Base-by-base conservation (phyloP, 139 green algal genomes). In the Pycnococcus provasolii region DNA sequence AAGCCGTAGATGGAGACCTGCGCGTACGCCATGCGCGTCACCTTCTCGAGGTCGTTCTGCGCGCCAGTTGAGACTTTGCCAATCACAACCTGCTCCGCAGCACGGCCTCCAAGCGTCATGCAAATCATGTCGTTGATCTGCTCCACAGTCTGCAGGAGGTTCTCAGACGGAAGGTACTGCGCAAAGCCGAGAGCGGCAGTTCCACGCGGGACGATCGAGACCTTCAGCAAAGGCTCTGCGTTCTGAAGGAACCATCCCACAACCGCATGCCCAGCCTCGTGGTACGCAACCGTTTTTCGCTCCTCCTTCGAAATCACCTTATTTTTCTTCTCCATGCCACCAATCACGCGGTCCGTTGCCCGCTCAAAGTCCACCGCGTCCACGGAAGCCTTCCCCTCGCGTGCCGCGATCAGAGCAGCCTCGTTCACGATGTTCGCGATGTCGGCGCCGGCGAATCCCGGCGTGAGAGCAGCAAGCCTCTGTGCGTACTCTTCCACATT, bases 381-480 rank as follows among this genome's bases (percentile, higher is more conserved):
- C 3, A 95, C 82, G 0, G 73, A 58, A 0, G 72, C 50, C n/a
- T 67, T 60, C 6, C 79, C 67, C 26, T 64, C 59, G 4, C 93
- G 76, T 9, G 93, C 93, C 13, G 93, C 93, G 3, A 96, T 87
- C 51, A 98, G 87, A 26, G 94, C 94, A 1, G 90, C 93, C 77
- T 99, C 93, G 71, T 98, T 99, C 74, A 80, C 87, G 45, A 99
- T 86, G 78, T 99, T 99, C 62, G 94, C 94, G 57, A 99, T 96
- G 85, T 99, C 94, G 15, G 94, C 94, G n/a, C 94, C 94, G 8
- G 79, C 79, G 62, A 86, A 85, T 59, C 94, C 94, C 9, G 94
- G 94, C 1, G 93, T 96, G 39, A 99, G 82, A 6, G 94, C 94
- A 1, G 91, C 94, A 65, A 99, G 74, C 37, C 94, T 84, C 81